Evolutionary conservation across 2,329 filamentous ascomycete genomes (phyloP).

Genomic region (Dactylonectria macrodidyma): DNA sequence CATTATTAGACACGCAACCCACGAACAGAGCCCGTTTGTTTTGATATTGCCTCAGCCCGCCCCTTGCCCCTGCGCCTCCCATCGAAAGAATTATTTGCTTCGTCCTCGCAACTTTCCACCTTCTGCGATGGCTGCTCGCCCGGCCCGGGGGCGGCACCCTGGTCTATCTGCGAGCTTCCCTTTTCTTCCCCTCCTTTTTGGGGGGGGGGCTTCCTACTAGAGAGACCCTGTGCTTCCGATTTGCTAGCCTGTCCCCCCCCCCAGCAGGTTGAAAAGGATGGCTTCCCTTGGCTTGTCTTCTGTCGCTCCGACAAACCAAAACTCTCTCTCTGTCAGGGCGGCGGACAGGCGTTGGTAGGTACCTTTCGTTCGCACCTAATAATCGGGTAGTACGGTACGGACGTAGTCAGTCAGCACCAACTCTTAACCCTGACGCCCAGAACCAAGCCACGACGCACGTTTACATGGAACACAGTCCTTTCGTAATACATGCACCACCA

Average conservation of each 20-base stretch:
- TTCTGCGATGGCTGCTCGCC: background rate
- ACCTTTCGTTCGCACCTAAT: too few relatives aligned
- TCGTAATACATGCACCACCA: background rate
- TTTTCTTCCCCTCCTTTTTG: constrained; percentile 5
- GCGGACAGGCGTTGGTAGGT: too few relatives aligned
- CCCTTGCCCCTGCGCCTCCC: too few relatives aligned
- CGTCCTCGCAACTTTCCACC: background rate
- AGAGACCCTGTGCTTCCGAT: constrained; percentile 30
- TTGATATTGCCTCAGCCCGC: too few relatives aligned
- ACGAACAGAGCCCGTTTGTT: background rate
- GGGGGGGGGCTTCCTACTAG: too few relatives aligned
- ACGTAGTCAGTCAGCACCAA: constrained; percentile 3
- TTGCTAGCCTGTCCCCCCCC: constrained; percentile 8
- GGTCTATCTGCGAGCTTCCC: background rate
- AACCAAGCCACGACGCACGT: background rate
- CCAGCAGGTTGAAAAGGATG: background rate
- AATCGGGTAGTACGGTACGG: background rate
- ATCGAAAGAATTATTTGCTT: background rate
- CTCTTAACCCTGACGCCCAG: background rate
- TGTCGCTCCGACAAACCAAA: background rate
- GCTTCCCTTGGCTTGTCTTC: constrained; percentile 8
- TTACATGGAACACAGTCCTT: too few relatives aligned
- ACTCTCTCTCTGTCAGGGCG: too few relatives aligned
- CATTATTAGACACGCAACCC: background rate
- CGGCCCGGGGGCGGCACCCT: constrained; percentile 2